Evolutionary conservation across 2,329 filamentous ascomycete genomes (phyloP), one percentile per base, ranked within the genome.

Genomic region (Pseudopyricularia cyperi): DNA sequence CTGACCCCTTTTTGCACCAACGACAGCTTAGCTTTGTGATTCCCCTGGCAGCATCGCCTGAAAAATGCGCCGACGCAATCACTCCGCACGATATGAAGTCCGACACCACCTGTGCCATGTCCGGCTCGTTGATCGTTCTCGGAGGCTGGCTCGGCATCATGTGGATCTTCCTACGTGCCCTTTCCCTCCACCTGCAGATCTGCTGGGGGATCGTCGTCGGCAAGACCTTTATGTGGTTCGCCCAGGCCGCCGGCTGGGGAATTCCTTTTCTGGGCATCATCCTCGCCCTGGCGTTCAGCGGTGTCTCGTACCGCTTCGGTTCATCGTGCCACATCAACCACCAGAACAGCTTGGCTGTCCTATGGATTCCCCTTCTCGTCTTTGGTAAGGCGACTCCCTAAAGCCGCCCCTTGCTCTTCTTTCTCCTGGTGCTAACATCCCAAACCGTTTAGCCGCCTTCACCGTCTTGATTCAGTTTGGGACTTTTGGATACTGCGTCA

Each of bases 121-220:
- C 90, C 1, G 93, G 93, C 9, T 78, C 89, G 1, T 83, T 96
- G 57, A 71, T 98, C 50, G 77, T 97, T 50, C 79, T 90, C 30
- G 93, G 93, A 51, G 93, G 90, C 44, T 87, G 90, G 76, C 78
- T 81, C 30, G 87, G 83, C 46, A 80, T 89, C 32, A 82, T 95
- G 66, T 98, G 93, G 91, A 81, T 90, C 57, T 95, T 96, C 64
- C 76, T 96, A 55, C 82, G 93, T 56, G 87, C 91, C 0, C 70
- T 97, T 33, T 95, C 89, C 4, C 83, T 98, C 60, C 93, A 98
- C 67, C 80, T 98, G 26, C 93, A 97, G 67, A 96, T 98, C 57
- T 96, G 90, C 72, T 98, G 93, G 93, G 89, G 97, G 66, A 77
- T 94, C 33, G 82, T 91, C 7, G 87, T 95, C 4, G 93, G 93